Conservation (phyloP, 139 green algal genomes). For the Marvania coccoides region DNA sequence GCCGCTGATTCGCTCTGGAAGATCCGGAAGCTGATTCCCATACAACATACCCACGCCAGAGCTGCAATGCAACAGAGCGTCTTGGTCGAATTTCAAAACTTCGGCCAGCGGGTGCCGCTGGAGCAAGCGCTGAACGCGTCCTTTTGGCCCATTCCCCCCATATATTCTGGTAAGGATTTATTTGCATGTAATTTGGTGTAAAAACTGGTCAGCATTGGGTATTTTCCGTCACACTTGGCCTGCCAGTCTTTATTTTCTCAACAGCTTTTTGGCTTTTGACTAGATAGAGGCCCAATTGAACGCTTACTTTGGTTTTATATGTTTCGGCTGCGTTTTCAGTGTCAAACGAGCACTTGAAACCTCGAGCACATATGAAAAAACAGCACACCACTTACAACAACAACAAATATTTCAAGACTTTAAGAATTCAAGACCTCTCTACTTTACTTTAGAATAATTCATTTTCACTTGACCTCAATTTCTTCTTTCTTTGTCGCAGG, state of each 20-base stretch:
- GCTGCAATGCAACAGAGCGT: too few relatives aligned
- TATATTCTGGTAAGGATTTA: not conserved
- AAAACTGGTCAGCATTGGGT: too few relatives aligned
- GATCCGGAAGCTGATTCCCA: too few relatives aligned
- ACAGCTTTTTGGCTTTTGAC: not conserved
- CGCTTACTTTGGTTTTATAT: not conserved
- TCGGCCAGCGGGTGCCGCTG: not conserved
- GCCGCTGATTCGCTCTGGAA: too few relatives aligned
- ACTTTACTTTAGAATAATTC: too few relatives aligned
- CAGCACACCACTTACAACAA: not conserved
- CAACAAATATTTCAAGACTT: not conserved
- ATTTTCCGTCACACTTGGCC: not conserved
- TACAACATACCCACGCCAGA: too few relatives aligned
- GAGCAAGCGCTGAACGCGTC: not conserved
- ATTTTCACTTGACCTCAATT: too few relatives aligned
- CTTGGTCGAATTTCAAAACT: not conserved
- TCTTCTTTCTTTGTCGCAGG: not conserved
- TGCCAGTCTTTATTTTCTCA: not conserved
- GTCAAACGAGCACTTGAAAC: not conserved
- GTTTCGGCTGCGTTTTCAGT: not conserved
- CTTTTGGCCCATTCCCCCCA: not conserved
- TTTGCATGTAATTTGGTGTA: too few relatives aligned
- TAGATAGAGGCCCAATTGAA: not conserved
- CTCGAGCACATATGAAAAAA: too few relatives aligned
- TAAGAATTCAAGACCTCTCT: too few relatives aligned